Evolutionary conservation across 2,329 filamentous ascomycete genomes (phyloP).

Genomic region (Westerdykella aurantiaca): DNA sequence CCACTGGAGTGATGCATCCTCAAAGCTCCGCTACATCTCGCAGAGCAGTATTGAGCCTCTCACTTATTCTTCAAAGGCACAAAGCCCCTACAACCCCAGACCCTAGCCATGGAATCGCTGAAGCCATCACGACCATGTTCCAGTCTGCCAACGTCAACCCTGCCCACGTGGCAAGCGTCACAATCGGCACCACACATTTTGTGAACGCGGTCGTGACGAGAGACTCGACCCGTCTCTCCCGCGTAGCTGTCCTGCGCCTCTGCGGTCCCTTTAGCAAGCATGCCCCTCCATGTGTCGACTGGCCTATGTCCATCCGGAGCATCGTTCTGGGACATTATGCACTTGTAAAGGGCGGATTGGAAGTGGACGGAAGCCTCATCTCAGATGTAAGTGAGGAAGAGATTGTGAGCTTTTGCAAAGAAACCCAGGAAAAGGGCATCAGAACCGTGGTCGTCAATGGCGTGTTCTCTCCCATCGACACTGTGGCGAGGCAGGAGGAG

Average conservation of each 20-base stretch:
- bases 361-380: conserved; percentile 46
- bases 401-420: conserved; percentile 41
- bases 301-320: conserved; percentile 41
- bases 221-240: conserved; percentile 45
- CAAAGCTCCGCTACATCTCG: too few relatives aligned
- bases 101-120: conserved; percentile 34
- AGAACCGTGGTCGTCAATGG: conserved; percentile 51
- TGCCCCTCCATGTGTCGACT: conserved; percentile 48
- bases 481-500: conserved; percentile 48
- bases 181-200: conserved; percentile 50
- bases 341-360: conserved; percentile 46
- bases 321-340: conserved; percentile 45
- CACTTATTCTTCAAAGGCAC: conserved; percentile 22
- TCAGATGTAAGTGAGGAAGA: conserved; percentile 40
- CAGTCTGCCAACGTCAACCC: conserved; percentile 26
- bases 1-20: too few relatives aligned
- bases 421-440: conserved; percentile 42
- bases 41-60: background rate
- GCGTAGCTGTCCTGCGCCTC: conserved; percentile 50
- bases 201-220: conserved; percentile 49
- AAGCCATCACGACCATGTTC: conserved; percentile 35
- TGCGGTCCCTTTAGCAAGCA: conserved; percentile 46
- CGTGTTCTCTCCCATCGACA: conserved; percentile 55
- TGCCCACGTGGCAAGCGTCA: conserved; percentile 40
- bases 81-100: conserved; percentile 36